phyloP scores from a whole-genome alignment of 2,329 filamentous ascomycete genomes.

The Cryphonectria carpinicola region DNA sequence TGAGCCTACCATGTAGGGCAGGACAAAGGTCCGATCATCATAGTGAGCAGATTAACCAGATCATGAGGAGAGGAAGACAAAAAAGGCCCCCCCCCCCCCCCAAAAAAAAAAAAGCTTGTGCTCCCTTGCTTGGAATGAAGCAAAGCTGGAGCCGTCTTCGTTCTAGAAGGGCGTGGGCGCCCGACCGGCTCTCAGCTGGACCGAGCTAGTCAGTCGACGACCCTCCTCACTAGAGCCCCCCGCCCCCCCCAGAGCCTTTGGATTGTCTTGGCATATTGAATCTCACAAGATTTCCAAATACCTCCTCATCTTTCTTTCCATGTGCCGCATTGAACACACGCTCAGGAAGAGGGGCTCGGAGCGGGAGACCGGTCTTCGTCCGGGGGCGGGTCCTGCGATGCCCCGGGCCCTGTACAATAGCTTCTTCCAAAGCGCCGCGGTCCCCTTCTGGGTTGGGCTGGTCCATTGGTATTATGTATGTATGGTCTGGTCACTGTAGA shows the following conservation, averaged over 20 bases:
- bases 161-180: conserved; percentile 1
- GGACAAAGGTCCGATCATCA: not conserved
- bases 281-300: not conserved
- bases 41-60: not conserved
- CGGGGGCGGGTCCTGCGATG: not conserved
- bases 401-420: not conserved
- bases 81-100: too few relatives aligned
- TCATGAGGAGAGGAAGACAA: not conserved
- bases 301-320: not conserved
- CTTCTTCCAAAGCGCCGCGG: not conserved
- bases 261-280: not conserved
- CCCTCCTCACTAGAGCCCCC: not conserved
- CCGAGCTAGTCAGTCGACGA: not conserved
- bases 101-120: conserved; percentile 3
- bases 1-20: conserved; percentile 6
- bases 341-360: not conserved
- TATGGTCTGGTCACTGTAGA: not conserved
- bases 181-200: not conserved
- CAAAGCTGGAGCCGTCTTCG: not conserved
- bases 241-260: not conserved
- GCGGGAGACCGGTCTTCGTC: not conserved
- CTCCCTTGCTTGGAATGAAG: conserved; percentile 15
- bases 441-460: not conserved
- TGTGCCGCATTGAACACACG: not conserved
- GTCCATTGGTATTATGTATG: not conserved